Evolutionary conservation across 345 rosid genomes (phyloP).

Genomic region (Eucalyptus guilfoylei): DNA sequence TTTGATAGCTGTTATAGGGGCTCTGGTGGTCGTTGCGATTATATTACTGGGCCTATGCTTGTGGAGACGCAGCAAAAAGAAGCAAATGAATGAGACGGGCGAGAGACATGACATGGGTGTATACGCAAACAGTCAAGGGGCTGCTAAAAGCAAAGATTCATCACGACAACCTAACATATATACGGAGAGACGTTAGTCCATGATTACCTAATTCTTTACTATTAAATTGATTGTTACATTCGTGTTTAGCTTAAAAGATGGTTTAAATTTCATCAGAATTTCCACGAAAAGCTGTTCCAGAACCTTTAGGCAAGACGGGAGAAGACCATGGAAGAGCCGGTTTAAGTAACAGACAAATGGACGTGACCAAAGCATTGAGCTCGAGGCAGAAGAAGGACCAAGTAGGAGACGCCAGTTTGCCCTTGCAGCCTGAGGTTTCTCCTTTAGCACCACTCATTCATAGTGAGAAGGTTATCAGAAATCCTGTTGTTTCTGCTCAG

Average conservation of each 20-base stretch:
- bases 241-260: neutral
- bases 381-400: slow-evolving; percentile 5
- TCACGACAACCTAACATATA: slow-evolving; percentile 6
- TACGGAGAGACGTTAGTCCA: slow-evolving; percentile 32
- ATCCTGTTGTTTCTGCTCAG: slow-evolving; percentile 15
- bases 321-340: slow-evolving; percentile 21
- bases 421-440: slow-evolving; percentile 7
- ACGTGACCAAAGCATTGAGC: slow-evolving; percentile 18
- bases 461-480: slow-evolving; percentile 25
- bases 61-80: slow-evolving; percentile 35
- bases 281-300: slow-evolving; percentile 11
- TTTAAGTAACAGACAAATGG: slow-evolving; percentile 7
- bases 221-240: neutral
- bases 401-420: neutral
- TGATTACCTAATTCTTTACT: neutral
- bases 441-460: slow-evolving; percentile 31
- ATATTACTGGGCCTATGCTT: slow-evolving; percentile 32
- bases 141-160: slow-evolving; percentile 19
- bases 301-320: slow-evolving; percentile 24
- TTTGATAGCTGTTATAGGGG: slow-evolving; percentile 31
- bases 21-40: slow-evolving; percentile 11
- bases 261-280: slow-evolving; percentile 14
- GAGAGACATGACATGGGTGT: slow-evolving; percentile 5
- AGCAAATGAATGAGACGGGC: neutral
- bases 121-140: slow-evolving; percentile 5